Conservation (phyloP, 495 filamentous ascomycete species). For the Penicillium lagena region DNA sequence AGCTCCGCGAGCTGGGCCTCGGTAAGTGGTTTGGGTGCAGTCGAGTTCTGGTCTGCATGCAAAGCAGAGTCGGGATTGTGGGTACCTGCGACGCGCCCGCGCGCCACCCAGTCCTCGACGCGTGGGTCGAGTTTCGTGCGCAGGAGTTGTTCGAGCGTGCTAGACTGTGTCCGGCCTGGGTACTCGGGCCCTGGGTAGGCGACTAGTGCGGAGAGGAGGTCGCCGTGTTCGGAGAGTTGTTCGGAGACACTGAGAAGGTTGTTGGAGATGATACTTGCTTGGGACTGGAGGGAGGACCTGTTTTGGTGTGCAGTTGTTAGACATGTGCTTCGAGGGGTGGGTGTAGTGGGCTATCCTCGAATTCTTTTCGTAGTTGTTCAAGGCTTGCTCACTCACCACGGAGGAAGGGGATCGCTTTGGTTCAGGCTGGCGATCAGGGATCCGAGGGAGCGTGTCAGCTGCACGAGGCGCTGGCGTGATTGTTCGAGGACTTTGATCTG, state of each 20-base stretch:
- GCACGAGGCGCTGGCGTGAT: slow-evolving; percentile 62
- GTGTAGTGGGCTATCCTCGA: not conserved
- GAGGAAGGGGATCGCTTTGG: slow-evolving; percentile 50
- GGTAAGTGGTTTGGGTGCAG: slow-evolving; percentile 22
- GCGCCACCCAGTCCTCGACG: slow-evolving; percentile 65
- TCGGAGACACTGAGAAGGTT: slow-evolving; percentile 55
- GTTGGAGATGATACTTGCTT: slow-evolving; percentile 56
- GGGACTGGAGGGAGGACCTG: slow-evolving; percentile 65
- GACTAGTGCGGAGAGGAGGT: slow-evolving; percentile 54
- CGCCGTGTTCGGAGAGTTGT: slow-evolving; percentile 49
- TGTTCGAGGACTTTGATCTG: slow-evolving; percentile 71
- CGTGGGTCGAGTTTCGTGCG: slow-evolving; percentile 76
- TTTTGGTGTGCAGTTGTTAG: not conserved
- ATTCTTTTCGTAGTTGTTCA: not conserved
- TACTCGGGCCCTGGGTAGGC: slow-evolving; percentile 72
- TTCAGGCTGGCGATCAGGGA: slow-evolving; percentile 52
- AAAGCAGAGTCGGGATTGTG: too few species aligned
- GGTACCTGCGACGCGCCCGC: slow-evolving; percentile 42
- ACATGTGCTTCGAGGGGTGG: not conserved
- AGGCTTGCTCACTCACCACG: slow-evolving; percentile 40
- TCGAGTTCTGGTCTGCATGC: not conserved
- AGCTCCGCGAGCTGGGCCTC: slow-evolving; percentile 33
- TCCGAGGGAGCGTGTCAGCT: slow-evolving; percentile 59
- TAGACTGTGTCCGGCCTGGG: slow-evolving; percentile 63
- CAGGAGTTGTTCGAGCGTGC: slow-evolving; percentile 55